Conservation (phyloP, 305 asterid species). For the Fraxinus latifolia region DNA sequence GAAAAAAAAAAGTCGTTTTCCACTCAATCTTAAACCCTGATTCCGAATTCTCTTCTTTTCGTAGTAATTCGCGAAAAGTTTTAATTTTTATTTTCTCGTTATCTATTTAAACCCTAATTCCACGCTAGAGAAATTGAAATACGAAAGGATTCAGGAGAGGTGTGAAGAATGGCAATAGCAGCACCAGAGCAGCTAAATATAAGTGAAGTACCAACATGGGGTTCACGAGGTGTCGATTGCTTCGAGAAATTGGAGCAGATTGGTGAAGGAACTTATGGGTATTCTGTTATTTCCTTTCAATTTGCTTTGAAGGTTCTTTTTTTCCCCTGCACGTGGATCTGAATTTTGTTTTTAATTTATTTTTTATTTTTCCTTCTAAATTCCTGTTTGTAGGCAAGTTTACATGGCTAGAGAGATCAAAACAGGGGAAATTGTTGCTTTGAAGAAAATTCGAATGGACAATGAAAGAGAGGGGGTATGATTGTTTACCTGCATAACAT, state of each 20-base stretch:
- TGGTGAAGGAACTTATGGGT: conserved; percentile 99
- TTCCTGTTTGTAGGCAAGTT: conserved; percentile 57
- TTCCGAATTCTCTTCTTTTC: neutral
- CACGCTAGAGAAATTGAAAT: neutral
- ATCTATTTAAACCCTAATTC: neutral
- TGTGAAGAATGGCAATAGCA: conserved; percentile 55
- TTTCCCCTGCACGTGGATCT: neutral
- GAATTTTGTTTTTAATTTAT: neutral
- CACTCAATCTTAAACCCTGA: neutral
- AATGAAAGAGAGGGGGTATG: conserved; percentile 89
- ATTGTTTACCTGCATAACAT: conserved; percentile 13
- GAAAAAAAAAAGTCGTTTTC: neutral
- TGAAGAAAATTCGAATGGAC: conserved; percentile 93
- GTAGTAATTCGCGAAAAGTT: neutral
- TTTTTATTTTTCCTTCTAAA: conserved; percentile 8
- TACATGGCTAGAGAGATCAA: conserved; percentile 77
- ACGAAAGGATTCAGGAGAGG: neutral
- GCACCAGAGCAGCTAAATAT: conserved; percentile 73
- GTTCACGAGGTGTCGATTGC: conserved; percentile 86
- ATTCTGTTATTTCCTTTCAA: neutral
- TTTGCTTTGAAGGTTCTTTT: neutral
- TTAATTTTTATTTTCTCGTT: neutral
- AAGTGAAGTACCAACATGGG: conserved; percentile 71
- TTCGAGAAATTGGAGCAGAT: conserved; percentile 92
- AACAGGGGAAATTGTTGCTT: conserved; percentile 90